Evolutionary conservation across 1,284 basidiomycete genomes (phyloP), one percentile per base, ranked within the genome.

Genomic region (Leucoagaricus sp.): DNA sequence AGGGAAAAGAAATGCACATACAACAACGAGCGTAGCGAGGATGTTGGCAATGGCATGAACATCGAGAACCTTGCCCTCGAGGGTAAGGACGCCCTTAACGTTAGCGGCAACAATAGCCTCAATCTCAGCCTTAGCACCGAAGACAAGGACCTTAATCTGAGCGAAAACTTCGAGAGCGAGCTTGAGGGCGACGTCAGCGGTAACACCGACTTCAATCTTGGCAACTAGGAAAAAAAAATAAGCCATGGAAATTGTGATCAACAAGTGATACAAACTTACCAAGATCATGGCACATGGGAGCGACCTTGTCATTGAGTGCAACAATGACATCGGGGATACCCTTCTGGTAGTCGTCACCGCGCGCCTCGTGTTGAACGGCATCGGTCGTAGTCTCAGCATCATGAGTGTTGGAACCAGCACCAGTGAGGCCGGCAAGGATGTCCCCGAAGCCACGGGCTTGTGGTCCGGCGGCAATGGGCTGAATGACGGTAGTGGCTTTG

Each of bases 101-200:
- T 44, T 23, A 19, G 29, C 49, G n/a, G 42, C 38, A 26, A 56
- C 28, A 19, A 55, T 29, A 21, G 41, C 46, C 25, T 60, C 26
- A 21, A 60, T 58, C 15, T 57, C 52, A 31, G 4, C 53, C 12
- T 28, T 40, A 38, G 50, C 57, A 4, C 40, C 33, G 23, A 31
- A 10, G 7, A 61, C 29, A 29, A 23, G 6, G 41, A 1, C 44
- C 53, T 59, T 49, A 17, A 61, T 49, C 23, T 61, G 19, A 17
- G 44, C 28, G 26, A 61, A 31, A 25, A 61, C 55, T 10, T 58
- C 23, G 10, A 51, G 21, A 4, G 48, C 25, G 17, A 38, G 9
- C 13, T 53, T 48, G 23, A 53, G 41, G 3, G 46, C 55, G 21
- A 26, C 57, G 3, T 47, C n/a, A 21, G 40, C 49, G 15, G 49